phyloP scores from a whole-genome alignment of 2,329 filamentous ascomycete species.

The Rhexocercosporidium sp. region DNA sequence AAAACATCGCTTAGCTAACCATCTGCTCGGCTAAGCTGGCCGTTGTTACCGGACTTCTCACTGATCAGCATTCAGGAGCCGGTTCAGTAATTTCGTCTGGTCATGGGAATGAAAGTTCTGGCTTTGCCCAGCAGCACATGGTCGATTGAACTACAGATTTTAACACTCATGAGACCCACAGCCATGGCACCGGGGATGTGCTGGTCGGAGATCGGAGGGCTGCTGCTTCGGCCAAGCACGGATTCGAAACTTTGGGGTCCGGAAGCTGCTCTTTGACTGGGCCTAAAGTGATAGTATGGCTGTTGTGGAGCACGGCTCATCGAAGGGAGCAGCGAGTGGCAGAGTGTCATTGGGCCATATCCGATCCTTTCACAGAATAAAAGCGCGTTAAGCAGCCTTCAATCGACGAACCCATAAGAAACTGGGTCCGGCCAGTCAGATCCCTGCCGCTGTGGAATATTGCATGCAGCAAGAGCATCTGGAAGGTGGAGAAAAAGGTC shows the following conservation, averaged over 20 bases:
- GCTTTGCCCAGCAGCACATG: not conserved
- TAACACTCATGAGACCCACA: not conserved
- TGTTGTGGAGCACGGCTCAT: not conserved
- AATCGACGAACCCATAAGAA: slow-evolving; percentile 1
- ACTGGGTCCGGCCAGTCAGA: slow-evolving; percentile 6
- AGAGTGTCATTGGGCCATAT: not conserved
- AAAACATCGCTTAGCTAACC: slow-evolving; percentile 9
- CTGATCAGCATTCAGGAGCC: not conserved
- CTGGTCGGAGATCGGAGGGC: not conserved
- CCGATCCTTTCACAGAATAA: not conserved
- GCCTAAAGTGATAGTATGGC: not conserved
- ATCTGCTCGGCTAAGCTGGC: not conserved
- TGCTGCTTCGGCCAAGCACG: not conserved
- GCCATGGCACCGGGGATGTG: slow-evolving; percentile 13
- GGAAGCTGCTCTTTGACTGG: not conserved
- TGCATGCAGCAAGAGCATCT: slow-evolving; percentile 7
- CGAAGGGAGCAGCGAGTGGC: not conserved
- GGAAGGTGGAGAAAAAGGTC: slow-evolving; percentile 11
- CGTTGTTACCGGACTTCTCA: not conserved
- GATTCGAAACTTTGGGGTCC: slow-evolving; percentile 1
- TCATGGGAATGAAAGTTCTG: not conserved
- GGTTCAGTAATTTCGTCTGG: not conserved
- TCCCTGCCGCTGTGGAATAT: not conserved
- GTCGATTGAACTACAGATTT: not conserved
- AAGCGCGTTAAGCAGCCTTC: slow-evolving; percentile 7